Evolutionary conservation across 2,329 filamentous ascomycete genomes (phyloP), one percentile per base, ranked within the genome.

Genomic region (Xylaria sp.): DNA sequence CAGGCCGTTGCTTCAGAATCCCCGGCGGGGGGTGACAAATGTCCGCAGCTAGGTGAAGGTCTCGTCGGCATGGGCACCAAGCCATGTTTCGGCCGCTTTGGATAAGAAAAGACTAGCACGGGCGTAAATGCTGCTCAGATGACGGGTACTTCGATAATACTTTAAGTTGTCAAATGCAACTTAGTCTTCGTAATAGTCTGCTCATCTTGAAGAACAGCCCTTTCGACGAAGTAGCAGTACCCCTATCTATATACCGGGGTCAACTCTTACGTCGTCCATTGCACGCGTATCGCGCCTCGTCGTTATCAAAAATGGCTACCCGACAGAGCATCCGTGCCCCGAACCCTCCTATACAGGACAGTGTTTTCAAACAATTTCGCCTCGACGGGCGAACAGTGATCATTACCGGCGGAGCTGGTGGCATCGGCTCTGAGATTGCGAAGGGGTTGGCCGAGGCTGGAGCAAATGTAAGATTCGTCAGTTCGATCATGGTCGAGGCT

Each of bases 391-490:
- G 76, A 69, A 80, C 78, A 12, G 73, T 77, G 54, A 76, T 76
- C 9, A 80, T 82, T 46, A 82, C 81, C 10, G 81, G 81, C 13
- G 81, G 76, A 44, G 79, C 77, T 25, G 77, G 80, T 25, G 80
- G 81, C 23, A 77, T 82, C 3, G 81, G 81, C 6, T 78, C 80
- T 41, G 76, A 76, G 7, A 72, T 82, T 15, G 79, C 80, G 1
- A 72, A 65, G 23, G 80, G 78, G 5, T 74, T 82, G 6, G 64
- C 80, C 44, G 80, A 82, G 73, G 78, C 80, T 10, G 80, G 81
- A 28, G 81, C 76, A 10, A 72, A 72, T 23, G 70, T 72, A 52
- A 8, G 69, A 50, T 15, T 41, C 12, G 2, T 52, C n/a, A 41
- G 34, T 34, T 20, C 25, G 3, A 28, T 18, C n/a, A 15, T 25